Base-by-base conservation (phyloP, 805 yeast genomes). In the Nakazawaea pomicola region DNA sequence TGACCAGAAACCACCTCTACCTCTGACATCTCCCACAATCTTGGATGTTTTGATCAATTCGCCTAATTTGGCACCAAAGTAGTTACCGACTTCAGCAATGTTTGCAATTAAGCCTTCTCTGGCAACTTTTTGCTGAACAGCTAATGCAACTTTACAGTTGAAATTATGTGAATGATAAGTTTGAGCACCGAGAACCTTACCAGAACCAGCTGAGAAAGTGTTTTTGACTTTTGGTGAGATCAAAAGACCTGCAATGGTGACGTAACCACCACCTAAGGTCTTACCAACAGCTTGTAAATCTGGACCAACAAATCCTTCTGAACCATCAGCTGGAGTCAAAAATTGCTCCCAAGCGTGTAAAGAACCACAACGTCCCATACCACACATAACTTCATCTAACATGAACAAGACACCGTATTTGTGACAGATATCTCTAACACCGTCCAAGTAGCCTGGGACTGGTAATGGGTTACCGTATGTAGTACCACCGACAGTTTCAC, bases 331-430 rank as follows among this genome's bases (percentile, higher is more conserved):
- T 15, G 53, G 50, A 12, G 57, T 61, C 34, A 62, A 40, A 41
- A 50, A 63, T 48, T 65, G 67, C 51, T 70, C 73, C 71, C 68
- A 72, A 33, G 76, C 72, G 55, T 66, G 65, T 34, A 67, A 62
- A 27, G 62, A 61, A 31, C 78, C 78, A 46, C 66, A 56, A 54
- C 80, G 65, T 25, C 78, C 78, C 20, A 72, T 65, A 23, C 80
- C 80, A 50, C 75, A 72, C 78, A 73, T 72, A 24, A 73, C 74
- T 56, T 75, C 80, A 46, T 74, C 80, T 40, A 71, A 58, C 53
- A 70, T 57, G 45, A 74, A 56, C 28, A 73, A 54, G 30, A 69
- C 62, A 28, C 70, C 78, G 52, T 72, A 72, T 51, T 73, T 73
- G 55, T 70, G 69, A 51, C 77, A 69, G 25, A 74, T 51, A 28